Evolutionary conservation across 2,329 filamentous ascomycete genomes (phyloP).

Genomic region (Penicillium verrucosum): DNA sequence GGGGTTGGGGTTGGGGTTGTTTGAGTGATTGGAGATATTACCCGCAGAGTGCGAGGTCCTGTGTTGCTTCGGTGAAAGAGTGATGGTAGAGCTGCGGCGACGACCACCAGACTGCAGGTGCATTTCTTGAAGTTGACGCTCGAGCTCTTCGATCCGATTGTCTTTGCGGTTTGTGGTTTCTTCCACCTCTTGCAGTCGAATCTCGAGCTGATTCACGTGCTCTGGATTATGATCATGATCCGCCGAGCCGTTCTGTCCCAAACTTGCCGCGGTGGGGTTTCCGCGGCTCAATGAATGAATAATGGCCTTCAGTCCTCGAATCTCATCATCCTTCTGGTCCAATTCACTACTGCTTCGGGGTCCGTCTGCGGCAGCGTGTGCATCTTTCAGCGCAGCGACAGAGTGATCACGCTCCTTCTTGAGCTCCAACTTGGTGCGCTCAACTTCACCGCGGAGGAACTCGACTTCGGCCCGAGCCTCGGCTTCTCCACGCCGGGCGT

Average conservation of each 20-base stretch:
- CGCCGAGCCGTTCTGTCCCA: constrained; percentile 29
- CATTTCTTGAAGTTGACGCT: constrained; percentile 65
- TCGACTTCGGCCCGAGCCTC: constrained; percentile 95
- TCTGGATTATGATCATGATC: constrained; percentile 49
- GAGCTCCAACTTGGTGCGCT: constrained; percentile 82
- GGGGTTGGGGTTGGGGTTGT: constrained; percentile 27
- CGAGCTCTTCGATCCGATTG: constrained; percentile 75
- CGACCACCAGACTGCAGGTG: constrained; percentile 27
- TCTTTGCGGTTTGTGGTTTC: constrained; percentile 69
- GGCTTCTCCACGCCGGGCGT: constrained; percentile 87
- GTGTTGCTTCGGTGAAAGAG: constrained; percentile 34
- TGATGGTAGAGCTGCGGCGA: constrained; percentile 39
- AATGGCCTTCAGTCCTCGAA: constrained; percentile 92
- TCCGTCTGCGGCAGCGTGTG: constrained; percentile 46
- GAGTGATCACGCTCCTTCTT: constrained; percentile 83
- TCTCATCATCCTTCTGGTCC: constrained; percentile 95
- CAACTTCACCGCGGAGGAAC: constrained; percentile 90
- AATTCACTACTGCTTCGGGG: constrained; percentile 64
- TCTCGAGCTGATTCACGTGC: constrained; percentile 65
- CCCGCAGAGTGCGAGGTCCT: constrained; percentile 30
- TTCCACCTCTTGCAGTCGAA: constrained; percentile 75
- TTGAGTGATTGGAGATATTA: constrained; percentile 24
- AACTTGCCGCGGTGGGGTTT: constrained; percentile 30
- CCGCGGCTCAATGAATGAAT: constrained; percentile 88
- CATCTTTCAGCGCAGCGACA: constrained; percentile 57